Conservation (phyloP, 1,284 basidiomycete species). For the Salmacisia buchloeana region DNA sequence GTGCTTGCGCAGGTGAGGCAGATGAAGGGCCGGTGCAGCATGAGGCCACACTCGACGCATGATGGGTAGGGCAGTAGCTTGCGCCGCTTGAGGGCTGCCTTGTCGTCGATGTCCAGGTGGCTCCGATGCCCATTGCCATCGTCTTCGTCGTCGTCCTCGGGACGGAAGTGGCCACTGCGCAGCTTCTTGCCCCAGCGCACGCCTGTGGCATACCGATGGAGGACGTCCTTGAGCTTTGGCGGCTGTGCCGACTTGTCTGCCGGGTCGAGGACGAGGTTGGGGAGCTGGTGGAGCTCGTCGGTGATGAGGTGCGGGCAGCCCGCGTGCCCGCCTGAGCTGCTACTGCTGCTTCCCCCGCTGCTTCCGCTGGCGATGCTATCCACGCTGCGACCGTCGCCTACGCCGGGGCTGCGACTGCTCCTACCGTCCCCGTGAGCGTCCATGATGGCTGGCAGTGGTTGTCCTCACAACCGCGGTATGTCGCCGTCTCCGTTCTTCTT, state of each 20-base stretch:
- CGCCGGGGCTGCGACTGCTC: background rate
- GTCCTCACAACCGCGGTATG: too few species aligned
- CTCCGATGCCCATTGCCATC: slow-evolving; percentile 15
- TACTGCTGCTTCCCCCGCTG: background rate
- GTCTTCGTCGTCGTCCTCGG: slow-evolving; percentile 26
- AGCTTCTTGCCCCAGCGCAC: slow-evolving; percentile 37
- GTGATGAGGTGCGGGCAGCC: slow-evolving; percentile 2
- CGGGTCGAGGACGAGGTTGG: background rate
- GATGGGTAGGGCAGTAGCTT: slow-evolving; percentile 39
- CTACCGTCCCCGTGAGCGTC: background rate
- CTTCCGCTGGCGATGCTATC: background rate
- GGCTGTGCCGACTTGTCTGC: background rate
- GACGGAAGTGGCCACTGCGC: slow-evolving; percentile 27
- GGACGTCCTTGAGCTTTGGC: slow-evolving; percentile 15
- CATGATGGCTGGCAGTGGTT: too few species aligned
- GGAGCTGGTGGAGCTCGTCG: background rate
- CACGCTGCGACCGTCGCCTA: background rate
- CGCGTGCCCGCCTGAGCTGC: background rate
- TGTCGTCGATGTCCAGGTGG: slow-evolving; percentile 14
- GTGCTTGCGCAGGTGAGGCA: slow-evolving; percentile 42
- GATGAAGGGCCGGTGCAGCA: slow-evolving; percentile 42
- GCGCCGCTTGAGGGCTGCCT: slow-evolving; percentile 17
- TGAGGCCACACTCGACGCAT: slow-evolving; percentile 31
- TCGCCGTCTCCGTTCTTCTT: too few species aligned
- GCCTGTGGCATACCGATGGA: slow-evolving; percentile 35